Base-by-base conservation (phyloP, 139 green algal species). In the Zygnema cylindricum region DNA sequence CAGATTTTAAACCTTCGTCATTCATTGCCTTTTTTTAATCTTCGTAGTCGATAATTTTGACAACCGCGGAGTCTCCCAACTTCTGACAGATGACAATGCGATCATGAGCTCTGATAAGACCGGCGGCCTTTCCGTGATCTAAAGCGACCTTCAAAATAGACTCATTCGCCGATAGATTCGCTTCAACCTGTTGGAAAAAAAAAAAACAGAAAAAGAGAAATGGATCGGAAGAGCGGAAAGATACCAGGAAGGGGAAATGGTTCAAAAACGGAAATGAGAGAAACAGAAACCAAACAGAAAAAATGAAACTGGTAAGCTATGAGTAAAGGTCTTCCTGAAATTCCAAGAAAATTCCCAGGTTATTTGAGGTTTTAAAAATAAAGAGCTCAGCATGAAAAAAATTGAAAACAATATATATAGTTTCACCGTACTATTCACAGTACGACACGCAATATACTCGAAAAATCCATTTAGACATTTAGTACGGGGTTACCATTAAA, bases 1-100 rank as follows among this genome's bases (percentile, higher is more conserved):
- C n/a, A n/a, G n/a, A n/a, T n/a, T n/a, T n/a, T n/a, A n/a, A n/a
- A n/a, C n/a, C n/a, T n/a, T n/a, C n/a, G n/a, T n/a, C n/a, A n/a
- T n/a, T n/a, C n/a, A n/a, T n/a, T n/a, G n/a, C n/a, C n/a, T n/a
- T 41, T 43, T 79, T 16, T 43, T 16, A 79, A 11, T 79, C 71
- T 16, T 79, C 71, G 11, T 88, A 75, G 55, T 91, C 86, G 21
- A 91, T 69, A 33, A 91, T 91, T 42, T 91, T 91, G 11, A 91
- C 86, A 21, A 91, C 86, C 57, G 38, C 40, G n/a, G 79, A 89
- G 69, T 91, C 86, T 2, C 86, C 86, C 30, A 91, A 81, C 86
- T 91, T 91, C 42, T 91, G 86, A 36, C 69, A 39, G 81, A 91
- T 81, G n/a, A 91, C 86, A 30, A 91, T 69, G 30, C 81, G 79